These are phyloP conservation scores for Limonomyces culmigenus DNA, from an alignment of 1,284 basidiomycete species.

Conservation along the genomic window DNA sequence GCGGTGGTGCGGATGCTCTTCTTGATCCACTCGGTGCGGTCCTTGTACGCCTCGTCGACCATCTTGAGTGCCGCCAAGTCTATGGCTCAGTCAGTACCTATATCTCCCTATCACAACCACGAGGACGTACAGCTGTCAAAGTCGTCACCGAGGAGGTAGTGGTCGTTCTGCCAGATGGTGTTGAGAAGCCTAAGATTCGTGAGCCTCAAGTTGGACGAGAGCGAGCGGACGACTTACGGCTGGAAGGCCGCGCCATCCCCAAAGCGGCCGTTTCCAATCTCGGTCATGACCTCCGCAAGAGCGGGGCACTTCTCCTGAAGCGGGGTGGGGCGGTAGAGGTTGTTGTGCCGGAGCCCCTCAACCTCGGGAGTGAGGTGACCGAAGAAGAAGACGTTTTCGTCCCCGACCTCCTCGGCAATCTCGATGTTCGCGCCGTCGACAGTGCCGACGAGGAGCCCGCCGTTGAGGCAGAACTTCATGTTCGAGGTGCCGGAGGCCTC, in stretches of 20 bases:
- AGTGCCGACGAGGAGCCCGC: slow-evolving; percentile 69
- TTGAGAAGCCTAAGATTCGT: slow-evolving; percentile 33
- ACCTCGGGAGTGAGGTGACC: slow-evolving; percentile 69
- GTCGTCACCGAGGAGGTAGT: slow-evolving; percentile 76
- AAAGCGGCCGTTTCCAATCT: slow-evolving; percentile 57
- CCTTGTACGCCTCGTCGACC: slow-evolving; percentile 74
- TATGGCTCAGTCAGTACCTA: slow-evolving; percentile 12
- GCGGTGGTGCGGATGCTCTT: slow-evolving; percentile 77
- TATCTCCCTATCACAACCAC: neutral
- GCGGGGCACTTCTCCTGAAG: slow-evolving; percentile 70
- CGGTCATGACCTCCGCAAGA: slow-evolving; percentile 56
- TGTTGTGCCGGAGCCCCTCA: slow-evolving; percentile 70
- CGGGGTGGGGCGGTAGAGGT: slow-evolving; percentile 65
- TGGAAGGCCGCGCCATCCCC: slow-evolving; percentile 67
- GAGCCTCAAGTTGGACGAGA: neutral
- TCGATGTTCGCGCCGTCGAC: slow-evolving; percentile 91
- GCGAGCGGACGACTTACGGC: slow-evolving; percentile 32
- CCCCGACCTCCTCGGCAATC: slow-evolving; percentile 80
- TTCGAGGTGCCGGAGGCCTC: slow-evolving; percentile 81
- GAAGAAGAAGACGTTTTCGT: slow-evolving; percentile 67
- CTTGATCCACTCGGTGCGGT: slow-evolving; percentile 76
- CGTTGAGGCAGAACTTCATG: slow-evolving; percentile 88
- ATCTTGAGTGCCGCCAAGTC: slow-evolving; percentile 68
- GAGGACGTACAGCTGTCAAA: slow-evolving; percentile 65
- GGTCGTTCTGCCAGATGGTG: slow-evolving; percentile 64